Evolutionary conservation across 169 alveolate species (phyloP).

Genomic region (Babesia bigemina): DNA sequence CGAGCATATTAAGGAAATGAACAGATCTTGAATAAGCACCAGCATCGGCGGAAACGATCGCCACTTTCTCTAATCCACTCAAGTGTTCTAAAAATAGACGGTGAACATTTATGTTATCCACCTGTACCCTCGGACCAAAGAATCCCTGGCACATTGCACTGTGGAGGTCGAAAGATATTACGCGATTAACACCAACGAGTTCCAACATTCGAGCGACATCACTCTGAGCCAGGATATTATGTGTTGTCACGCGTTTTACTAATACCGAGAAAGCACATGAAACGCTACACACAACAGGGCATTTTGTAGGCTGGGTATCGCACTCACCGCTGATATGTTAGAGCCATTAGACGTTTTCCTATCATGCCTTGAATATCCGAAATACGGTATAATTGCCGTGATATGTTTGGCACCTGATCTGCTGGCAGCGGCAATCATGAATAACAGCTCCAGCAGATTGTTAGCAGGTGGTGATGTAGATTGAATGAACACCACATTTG

Average conservation of each 20-base stretch:
- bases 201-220: constrained; percentile 93
- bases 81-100: constrained; percentile 64
- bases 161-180: constrained; percentile 93
- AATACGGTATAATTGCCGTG: constrained; percentile 96
- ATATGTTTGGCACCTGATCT: constrained; percentile 94
- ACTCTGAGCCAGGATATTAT: constrained; percentile 58
- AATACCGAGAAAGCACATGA: background rate
- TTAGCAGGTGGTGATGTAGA: constrained; percentile 97
- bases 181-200: constrained; percentile 95
- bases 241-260: background rate
- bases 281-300: background rate
- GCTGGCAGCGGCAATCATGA: constrained; percentile 93
- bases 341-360: constrained; percentile 85
- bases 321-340: constrained; percentile 89
- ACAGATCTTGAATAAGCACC: constrained; percentile 80
- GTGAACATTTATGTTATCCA: constrained; percentile 89
- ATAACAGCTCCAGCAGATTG: constrained; percentile 92
- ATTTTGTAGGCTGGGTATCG: background rate
- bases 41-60: constrained; percentile 96
- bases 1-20: constrained; percentile 52
- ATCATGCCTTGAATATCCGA: constrained; percentile 95
- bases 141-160: constrained; percentile 92
- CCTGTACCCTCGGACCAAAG: constrained; percentile 93
- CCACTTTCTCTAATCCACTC: constrained; percentile 82
- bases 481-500: constrained; percentile 91